Percentiles rank a stretch among this genome's conserved stretches.
These are phyloP conservation scores for Aegilops umbellulata DNA, from an alignment of 176 grass and related monocot genomes.

Conservation along the genomic window DNA sequence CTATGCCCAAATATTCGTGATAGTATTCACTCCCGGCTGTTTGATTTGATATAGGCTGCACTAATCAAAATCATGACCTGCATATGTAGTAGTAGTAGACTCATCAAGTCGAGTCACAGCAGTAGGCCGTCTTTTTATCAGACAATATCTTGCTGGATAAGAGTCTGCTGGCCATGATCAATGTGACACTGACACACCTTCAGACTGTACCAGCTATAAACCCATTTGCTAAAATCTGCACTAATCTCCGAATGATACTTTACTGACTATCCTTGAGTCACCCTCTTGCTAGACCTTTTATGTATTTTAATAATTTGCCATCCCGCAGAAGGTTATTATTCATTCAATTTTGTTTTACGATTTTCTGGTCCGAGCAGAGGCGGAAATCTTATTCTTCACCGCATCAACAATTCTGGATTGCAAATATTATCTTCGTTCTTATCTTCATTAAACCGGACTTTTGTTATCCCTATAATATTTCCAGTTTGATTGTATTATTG, in stretches of 20 bases:
- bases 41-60: background rate
- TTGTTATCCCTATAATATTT: background rate
- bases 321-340: background rate
- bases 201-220: background rate
- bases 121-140: background rate
- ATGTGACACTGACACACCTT: background rate
- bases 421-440: background rate
- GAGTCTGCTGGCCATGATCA: background rate
- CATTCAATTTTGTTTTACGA: background rate
- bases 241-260: background rate
- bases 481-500: background rate
- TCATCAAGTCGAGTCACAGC: background rate
- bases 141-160: background rate
- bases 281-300: background rate
- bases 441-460: conserved; percentile 14
- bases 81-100: background rate
- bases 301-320: background rate
- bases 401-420: background rate
- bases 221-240: background rate
- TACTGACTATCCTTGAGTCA: background rate
- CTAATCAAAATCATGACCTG: background rate
- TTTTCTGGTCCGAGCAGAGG: background rate
- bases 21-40: background rate
- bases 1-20: background rate
- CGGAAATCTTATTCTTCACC: background rate